Evolutionary conservation across 1,284 basidiomycete species (phyloP).

Genomic region (Neolentinus lepideus): DNA sequence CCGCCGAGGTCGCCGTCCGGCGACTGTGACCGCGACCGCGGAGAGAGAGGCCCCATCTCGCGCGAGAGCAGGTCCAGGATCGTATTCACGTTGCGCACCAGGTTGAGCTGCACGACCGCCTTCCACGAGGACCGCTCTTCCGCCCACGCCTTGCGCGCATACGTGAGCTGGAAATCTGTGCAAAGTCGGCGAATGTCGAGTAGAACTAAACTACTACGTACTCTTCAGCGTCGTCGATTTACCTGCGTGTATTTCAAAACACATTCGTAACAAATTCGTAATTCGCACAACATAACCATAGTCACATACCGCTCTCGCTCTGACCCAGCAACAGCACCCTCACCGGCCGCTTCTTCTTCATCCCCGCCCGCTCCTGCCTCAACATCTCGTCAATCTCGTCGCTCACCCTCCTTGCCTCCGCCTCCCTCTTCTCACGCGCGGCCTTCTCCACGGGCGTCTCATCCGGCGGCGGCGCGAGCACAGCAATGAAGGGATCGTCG

Average conservation of each 20-base stretch:
- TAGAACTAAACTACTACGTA: constrained; percentile 6
- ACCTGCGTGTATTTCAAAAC: constrained; percentile 24
- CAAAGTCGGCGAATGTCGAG: background rate
- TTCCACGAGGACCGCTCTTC: constrained; percentile 68
- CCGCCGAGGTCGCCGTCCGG: constrained; percentile 24
- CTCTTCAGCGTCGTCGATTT: constrained; percentile 55
- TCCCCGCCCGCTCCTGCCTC: constrained; percentile 51
- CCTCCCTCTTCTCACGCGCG: constrained; percentile 46
- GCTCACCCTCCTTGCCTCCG: constrained; percentile 53
- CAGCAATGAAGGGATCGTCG: constrained; percentile 57
- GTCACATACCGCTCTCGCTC: constrained; percentile 54
- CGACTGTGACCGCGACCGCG: constrained; percentile 7
- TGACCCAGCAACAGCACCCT: constrained; percentile 61
- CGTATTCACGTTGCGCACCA: constrained; percentile 58
- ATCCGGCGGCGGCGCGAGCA: constrained; percentile 51
- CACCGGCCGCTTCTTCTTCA: constrained; percentile 54
- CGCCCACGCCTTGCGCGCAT: constrained; percentile 58
- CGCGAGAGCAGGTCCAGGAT: constrained; percentile 50
- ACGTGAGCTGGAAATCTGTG: constrained; percentile 65
- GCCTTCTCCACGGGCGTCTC: constrained; percentile 51
- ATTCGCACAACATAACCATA: too few relatives aligned
- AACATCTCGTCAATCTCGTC: constrained; percentile 61
- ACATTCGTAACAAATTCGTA: background rate
- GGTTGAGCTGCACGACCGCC: constrained; percentile 67
- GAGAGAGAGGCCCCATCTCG: constrained; percentile 33